These are phyloP conservation scores for Chlorella variabilis DNA, from an alignment of 163 green algal genomes.

Conservation along the genomic window DNA sequence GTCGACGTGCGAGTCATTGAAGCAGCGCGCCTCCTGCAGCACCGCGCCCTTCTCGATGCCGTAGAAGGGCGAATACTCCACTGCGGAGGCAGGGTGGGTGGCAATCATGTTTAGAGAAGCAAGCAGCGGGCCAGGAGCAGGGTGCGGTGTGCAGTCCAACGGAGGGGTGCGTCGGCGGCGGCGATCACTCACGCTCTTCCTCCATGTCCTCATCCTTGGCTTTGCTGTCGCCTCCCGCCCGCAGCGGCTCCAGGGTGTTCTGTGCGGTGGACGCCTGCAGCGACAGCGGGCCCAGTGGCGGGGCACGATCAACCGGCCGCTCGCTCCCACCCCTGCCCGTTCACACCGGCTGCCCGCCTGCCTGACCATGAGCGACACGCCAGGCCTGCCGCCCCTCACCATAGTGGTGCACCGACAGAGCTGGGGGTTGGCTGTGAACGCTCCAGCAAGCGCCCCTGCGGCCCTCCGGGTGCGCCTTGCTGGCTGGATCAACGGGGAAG, in stretches of 20 bases:
- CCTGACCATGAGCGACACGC: too few species aligned
- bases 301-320: background rate
- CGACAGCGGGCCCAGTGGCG: slow-evolving; percentile 48
- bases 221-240: slow-evolving; percentile 77
- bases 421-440: background rate
- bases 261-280: slow-evolving; percentile 83
- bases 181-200: slow-evolving; percentile 86
- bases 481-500: too few species aligned
- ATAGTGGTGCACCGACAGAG: background rate
- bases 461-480: too few species aligned
- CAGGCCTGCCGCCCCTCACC: too few species aligned
- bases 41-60: slow-evolving; percentile 99
- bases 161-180: background rate
- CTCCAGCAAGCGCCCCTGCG: too few species aligned
- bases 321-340: too few species aligned
- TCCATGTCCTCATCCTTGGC: slow-evolving; percentile 97
- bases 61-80: slow-evolving; percentile 99
- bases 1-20: slow-evolving; percentile 97
- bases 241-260: slow-evolving; percentile 83
- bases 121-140: too few species aligned
- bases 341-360: too few species aligned
- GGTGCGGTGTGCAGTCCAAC: background rate
- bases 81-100: slow-evolving; percentile 73
- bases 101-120: too few species aligned
- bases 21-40: slow-evolving; percentile 96